Base-by-base conservation (phyloP, 352 stramenopile genomes). In the Globisporangium middletonii region DNA sequence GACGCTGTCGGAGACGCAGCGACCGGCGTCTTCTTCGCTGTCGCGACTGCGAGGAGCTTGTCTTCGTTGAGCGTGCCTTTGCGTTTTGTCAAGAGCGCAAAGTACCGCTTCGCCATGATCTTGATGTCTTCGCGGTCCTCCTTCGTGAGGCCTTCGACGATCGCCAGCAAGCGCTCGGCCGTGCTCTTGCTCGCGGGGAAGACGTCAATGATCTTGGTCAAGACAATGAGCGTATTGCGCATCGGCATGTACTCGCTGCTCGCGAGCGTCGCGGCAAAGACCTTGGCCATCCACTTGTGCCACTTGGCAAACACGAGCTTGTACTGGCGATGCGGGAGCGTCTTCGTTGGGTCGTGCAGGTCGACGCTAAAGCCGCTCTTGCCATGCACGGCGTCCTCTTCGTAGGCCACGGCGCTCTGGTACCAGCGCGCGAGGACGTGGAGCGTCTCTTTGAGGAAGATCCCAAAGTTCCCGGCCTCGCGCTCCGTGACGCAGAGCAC, bases 101-200 rank as follows among this genome's bases (percentile, higher is more conserved):
- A 89, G 65, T 96, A 96, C 7, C 86, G 79, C 54, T 87, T 88
- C 16, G 86, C 84, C 86, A 96, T 96, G 49, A 94, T 92, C 71
- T 96, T 94, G 43, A 96, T 84, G 59, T 96, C 86, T 62, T 94
- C 83, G 11, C 80, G 77, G 7, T 93, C 79, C 59, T 96, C 84
- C n/a, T 84, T 69, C 26, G 75, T 93, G 2, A 95, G 64, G 16
- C 53, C 65, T 43, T 92, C 76, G 19, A 93, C 75, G 8, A 88
- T 77, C 26, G 64, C 66, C n/a, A 92, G 55, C 57, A 94, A 62
- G 41, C 72, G 65, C 38, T 88, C 77, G 18, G 78, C 80, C 7
- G 76, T 82, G 23, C 67, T 72, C 30, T 76, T 77, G 13, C 75
- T 73, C 33, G 73, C 73, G 2, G 86, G 86, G 52, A 93, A 95